phyloP scores from a whole-genome alignment of 768 basidiomycete species.

The Phanerodontia chrysosporium region DNA sequence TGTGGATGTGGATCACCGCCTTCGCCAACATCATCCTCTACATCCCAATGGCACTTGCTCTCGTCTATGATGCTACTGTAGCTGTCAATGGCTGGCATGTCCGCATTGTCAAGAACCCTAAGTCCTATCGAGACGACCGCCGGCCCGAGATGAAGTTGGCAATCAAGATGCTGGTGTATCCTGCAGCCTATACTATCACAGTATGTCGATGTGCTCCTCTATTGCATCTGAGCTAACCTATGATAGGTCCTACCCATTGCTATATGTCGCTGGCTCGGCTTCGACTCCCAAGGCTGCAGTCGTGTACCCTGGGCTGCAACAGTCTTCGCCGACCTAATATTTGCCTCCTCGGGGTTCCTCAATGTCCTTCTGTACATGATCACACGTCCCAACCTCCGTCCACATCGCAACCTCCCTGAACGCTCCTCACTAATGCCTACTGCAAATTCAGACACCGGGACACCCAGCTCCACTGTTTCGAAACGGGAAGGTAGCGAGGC shows the following conservation, averaged over 20 bases:
- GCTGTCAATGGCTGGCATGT: slow-evolving; percentile 28
- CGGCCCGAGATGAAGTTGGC: slow-evolving; percentile 27
- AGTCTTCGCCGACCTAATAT: slow-evolving; percentile 37
- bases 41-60: slow-evolving; percentile 38
- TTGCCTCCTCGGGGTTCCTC: slow-evolving; percentile 41
- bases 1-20: slow-evolving; percentile 50
- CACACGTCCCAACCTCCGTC: slow-evolving; percentile 39
- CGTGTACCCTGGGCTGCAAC: slow-evolving; percentile 32
- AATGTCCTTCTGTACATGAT: slow-evolving; percentile 36
- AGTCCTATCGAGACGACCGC: slow-evolving; percentile 11
- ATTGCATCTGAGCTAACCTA: not conserved
- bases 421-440: not conserved
- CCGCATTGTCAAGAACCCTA: slow-evolving; percentile 12
- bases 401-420: slow-evolving; percentile 7
- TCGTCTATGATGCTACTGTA: slow-evolving; percentile 22
- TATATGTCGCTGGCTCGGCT: slow-evolving; percentile 35
- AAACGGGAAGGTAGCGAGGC: not conserved
- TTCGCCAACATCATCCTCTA: slow-evolving; percentile 41
- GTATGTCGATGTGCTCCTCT: slow-evolving; percentile 17
- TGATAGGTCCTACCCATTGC: slow-evolving; percentile 37
- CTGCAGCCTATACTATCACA: slow-evolving; percentile 38
- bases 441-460: not conserved
- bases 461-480: not conserved
- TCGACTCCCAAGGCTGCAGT: slow-evolving; percentile 19
- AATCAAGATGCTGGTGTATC: slow-evolving; percentile 48